Base-by-base conservation (phyloP, 148 eudicot species). In the Fagopyrum esculentum region DNA sequence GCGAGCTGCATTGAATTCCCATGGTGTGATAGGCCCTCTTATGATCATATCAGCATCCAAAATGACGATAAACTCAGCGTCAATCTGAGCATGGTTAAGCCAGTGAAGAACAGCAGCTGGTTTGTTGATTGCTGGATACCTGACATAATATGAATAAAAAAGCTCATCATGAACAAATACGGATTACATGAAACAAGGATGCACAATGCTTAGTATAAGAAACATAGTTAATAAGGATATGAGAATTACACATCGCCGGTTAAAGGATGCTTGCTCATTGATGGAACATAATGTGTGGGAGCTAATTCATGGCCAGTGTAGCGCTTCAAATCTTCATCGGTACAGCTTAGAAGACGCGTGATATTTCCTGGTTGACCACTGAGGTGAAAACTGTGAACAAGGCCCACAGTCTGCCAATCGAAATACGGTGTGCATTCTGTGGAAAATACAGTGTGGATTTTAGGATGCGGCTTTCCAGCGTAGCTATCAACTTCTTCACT, bases 71-170 rank as follows among this genome's bases (percentile, higher is more conserved):
- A 82, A 95, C 78, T 95, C 97, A 51, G 97, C 97, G 76, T 92
- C 96, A 55, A 84, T 87, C 26, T 83, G 76, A 79, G 86, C 98
- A 85, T 92, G 97, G 76, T 91, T 81, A 52, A 95, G 84, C 98
- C 98, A 95, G 82, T 95, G 98, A 48, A 92, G 82, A 50, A 95
- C 96, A 45, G 86, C 92, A 82, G 92, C 98, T 75, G 98, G 98
- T 79, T 95, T 95, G 77, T 95, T 92, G 77, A 95, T 95, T 68
- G 98, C 98, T n/a, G 98, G 97, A 73, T 95, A 92, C 96, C 98
- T 94, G 85, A 71, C 46, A 71, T 10, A 45, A n/a, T 44, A 17
- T 6, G 29, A 40, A 47, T 8, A 17, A 11, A 47, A 47, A 8
- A 45, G 19, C 74, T 45, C 26, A 6, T 71, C 54, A 71, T 45